phyloP scores from a whole-genome alignment of 192 early-diverging fungal genomes.

The Coemansia sp. region DNA sequence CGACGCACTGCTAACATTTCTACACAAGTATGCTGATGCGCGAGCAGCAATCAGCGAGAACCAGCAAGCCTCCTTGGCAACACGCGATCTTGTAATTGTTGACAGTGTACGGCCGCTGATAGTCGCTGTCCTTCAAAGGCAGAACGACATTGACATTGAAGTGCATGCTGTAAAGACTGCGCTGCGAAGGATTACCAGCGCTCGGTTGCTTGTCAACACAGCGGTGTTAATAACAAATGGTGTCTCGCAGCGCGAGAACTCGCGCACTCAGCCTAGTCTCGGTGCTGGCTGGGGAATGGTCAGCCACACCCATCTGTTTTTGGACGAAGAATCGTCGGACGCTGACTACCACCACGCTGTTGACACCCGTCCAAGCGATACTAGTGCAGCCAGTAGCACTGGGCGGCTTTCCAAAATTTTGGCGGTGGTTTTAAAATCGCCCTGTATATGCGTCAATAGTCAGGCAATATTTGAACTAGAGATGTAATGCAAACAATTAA shows the following conservation, averaged over 20 bases:
- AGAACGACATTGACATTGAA: slow-evolving; percentile 20
- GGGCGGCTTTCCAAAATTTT: not conserved
- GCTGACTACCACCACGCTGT: not conserved
- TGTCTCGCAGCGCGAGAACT: slow-evolving; percentile 31
- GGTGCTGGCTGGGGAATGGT: slow-evolving; percentile 35
- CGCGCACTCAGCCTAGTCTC: slow-evolving; percentile 33
- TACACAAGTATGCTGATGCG: slow-evolving; percentile 36
- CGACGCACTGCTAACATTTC: slow-evolving; percentile 37
- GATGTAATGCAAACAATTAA: not conserved
- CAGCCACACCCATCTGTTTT: slow-evolving; percentile 36
- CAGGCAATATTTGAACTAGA: slow-evolving; percentile 9
- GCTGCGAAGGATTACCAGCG: slow-evolving; percentile 22
- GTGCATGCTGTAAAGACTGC: slow-evolving; percentile 35
- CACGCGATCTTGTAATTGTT: slow-evolving; percentile 34
- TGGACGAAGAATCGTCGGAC: slow-evolving; percentile 1
- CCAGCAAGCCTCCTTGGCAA: not conserved
- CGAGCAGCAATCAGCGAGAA: not conserved
- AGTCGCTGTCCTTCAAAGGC: slow-evolving; percentile 24
- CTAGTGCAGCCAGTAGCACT: not conserved
- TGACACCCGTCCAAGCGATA: not conserved
- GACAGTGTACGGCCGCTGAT: slow-evolving; percentile 43
- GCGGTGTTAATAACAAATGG: slow-evolving; percentile 43
- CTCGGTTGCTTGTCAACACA: not conserved
- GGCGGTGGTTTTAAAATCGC: slow-evolving; percentile 29
- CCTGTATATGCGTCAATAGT: slow-evolving; percentile 8